phyloP scores from a whole-genome alignment of 495 filamentous ascomycete genomes.

The Penicillium longicatenatum region DNA sequence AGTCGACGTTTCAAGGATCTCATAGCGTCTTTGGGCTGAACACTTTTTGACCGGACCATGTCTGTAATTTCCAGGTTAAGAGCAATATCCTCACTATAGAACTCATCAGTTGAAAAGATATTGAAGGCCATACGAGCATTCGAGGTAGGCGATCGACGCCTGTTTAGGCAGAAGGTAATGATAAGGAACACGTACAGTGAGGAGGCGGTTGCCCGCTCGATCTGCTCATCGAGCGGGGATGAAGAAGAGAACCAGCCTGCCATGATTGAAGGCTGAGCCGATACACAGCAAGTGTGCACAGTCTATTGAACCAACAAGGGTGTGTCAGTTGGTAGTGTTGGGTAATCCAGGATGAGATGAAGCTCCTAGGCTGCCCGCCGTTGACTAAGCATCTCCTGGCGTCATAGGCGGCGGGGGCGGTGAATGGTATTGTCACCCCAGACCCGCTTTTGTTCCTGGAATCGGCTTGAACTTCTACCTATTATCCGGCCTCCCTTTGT shows the following conservation, averaged over 20 bases:
- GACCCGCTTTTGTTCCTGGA: constrained; percentile 27
- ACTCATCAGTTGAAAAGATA: constrained; percentile 4
- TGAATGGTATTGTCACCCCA: constrained; percentile 31
- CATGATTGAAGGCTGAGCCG: constrained; percentile 57
- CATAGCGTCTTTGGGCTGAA: constrained; percentile 97
- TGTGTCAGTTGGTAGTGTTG: neutral
- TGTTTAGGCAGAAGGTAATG: constrained; percentile 11
- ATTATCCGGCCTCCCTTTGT: constrained; percentile 5
- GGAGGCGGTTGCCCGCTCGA: constrained; percentile 90
- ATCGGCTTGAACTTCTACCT: constrained; percentile 10
- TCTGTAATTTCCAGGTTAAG: constrained; percentile 97
- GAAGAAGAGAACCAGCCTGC: constrained; percentile 88
- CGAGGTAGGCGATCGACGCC: neutral
- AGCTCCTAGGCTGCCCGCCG: constrained; percentile 30
- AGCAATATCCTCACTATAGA: constrained; percentile 84
- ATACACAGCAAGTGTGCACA: constrained; percentile 4
- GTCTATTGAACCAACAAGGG: constrained; percentile 3
- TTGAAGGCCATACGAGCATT: neutral
- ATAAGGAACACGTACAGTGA: constrained; percentile 67
- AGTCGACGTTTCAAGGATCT: constrained; percentile 89
- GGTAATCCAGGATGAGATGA: constrained; percentile 17
- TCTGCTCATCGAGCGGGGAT: constrained; percentile 90
- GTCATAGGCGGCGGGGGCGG: constrained; percentile 36
- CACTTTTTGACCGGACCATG: constrained; percentile 92
- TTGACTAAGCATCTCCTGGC: constrained; percentile 32